Evolutionary conservation across 2,329 filamentous ascomycete genomes (phyloP).

Genomic region (Chaetothyriales sp.): DNA sequence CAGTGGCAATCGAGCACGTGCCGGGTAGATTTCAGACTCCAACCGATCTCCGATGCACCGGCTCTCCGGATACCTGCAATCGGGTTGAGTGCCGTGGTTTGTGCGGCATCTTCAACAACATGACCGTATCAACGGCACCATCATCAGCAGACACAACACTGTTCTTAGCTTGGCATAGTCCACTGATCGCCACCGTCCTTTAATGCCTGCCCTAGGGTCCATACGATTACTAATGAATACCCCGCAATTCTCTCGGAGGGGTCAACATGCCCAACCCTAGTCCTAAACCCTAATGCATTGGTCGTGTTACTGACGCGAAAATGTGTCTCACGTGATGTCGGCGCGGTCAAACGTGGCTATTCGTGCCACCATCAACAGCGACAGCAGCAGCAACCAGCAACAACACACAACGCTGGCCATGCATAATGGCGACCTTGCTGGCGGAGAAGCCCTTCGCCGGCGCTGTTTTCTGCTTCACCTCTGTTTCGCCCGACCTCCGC

Average conservation of each 20-base stretch:
- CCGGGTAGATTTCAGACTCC: not conserved
- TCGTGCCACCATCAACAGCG: too few relatives aligned
- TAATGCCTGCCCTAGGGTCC: too few relatives aligned
- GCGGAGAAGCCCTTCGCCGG: constrained; percentile 28
- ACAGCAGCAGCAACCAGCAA: too few relatives aligned
- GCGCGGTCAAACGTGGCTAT: not conserved
- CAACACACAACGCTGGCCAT: not conserved
- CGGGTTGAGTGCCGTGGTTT: not conserved
- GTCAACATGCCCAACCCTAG: not conserved
- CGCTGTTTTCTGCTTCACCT: constrained; percentile 75
- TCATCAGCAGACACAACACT: not conserved
- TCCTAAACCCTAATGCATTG: not conserved
- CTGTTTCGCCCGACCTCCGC: constrained; percentile 61
- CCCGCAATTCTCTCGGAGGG: too few relatives aligned
- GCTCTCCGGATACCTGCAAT: not conserved
- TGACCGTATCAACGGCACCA: not conserved
- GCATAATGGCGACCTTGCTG: not conserved
- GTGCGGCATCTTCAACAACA: too few relatives aligned
- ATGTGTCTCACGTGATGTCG: too few relatives aligned
- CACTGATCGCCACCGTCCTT: not conserved
- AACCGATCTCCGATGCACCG: not conserved
- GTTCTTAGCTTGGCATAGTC: not conserved
- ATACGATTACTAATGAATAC: too few relatives aligned
- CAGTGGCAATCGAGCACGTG: not conserved
- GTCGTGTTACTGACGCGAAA: too few relatives aligned